phyloP scores from a whole-genome alignment of 495 filamentous ascomycete genomes.

The Aspergillus funiculosus region DNA sequence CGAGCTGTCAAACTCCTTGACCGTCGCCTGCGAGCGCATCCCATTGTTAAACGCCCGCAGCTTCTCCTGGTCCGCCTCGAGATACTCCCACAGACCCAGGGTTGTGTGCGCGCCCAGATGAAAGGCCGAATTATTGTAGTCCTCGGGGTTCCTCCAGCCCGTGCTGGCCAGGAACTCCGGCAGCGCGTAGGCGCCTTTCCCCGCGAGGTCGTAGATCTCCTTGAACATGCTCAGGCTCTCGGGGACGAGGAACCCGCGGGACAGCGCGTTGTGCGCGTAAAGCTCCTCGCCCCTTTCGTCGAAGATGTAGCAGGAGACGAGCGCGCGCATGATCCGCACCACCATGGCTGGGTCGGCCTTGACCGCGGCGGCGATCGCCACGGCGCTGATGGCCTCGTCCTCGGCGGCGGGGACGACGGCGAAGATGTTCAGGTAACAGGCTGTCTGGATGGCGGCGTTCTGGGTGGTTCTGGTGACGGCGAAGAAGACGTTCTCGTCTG shows the following conservation, averaged over 20 bases:
- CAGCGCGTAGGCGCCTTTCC: neutral
- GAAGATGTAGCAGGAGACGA: constrained; percentile 4
- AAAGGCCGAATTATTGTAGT: neutral
- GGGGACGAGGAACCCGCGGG: constrained; percentile 5
- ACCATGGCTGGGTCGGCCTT: neutral
- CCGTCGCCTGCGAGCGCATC: neutral
- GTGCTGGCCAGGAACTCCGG: neutral
- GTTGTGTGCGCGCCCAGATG: neutral
- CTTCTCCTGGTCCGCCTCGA: neutral
- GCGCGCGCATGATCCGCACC: constrained; percentile 12
- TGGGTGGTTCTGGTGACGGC: neutral
- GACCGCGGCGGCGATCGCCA: neutral
- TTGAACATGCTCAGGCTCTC: constrained; percentile 12
- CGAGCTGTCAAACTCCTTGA: neutral
- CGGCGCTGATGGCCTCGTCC: neutral
- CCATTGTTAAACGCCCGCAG: neutral
- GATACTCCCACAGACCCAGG: neutral
- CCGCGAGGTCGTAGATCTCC: constrained; percentile 10
- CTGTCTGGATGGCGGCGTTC: neutral
- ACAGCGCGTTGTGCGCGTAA: constrained; percentile 11
- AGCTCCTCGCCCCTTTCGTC: constrained; percentile 3
- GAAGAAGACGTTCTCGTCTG: neutral
- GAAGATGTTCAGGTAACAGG: neutral
- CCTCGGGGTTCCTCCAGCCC: neutral
- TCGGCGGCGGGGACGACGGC: neutral